phyloP scores from a whole-genome alignment of 176 grass and related monocot genomes.

The Zoysia japonica region DNA sequence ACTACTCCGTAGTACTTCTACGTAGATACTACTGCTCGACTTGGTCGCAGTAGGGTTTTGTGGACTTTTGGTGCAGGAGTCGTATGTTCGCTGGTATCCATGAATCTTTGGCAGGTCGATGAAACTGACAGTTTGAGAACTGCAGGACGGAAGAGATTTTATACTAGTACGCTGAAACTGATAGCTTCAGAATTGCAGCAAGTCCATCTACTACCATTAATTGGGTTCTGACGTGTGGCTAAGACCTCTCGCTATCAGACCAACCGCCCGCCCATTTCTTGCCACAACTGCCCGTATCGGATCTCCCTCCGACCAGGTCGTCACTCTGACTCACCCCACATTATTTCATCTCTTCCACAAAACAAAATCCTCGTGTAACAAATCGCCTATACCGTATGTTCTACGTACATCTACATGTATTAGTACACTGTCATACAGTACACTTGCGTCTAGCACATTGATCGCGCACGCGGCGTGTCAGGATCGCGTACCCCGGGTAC shows the following conservation, averaged over 20 bases:
- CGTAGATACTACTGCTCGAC: background rate
- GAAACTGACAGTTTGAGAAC: too few species aligned
- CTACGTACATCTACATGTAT: slow-evolving; percentile 7
- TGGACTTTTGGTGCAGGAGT: background rate
- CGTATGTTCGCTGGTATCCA: too few species aligned
- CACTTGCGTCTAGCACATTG: slow-evolving; percentile 11
- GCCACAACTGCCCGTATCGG: background rate
- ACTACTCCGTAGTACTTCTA: background rate
- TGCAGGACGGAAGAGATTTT: too few species aligned
- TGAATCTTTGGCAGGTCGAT: too few species aligned
- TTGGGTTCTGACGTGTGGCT: slow-evolving; percentile 15
- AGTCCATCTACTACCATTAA: background rate
- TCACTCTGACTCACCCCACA: background rate
- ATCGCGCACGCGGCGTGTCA: background rate
- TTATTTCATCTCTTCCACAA: background rate
- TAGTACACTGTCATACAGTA: background rate
- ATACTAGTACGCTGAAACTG: too few species aligned
- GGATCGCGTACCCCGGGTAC: too few species aligned
- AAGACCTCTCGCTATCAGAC: background rate
- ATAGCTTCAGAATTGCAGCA: too few species aligned
- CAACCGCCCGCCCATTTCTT: slow-evolving; percentile 21
- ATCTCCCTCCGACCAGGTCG: background rate
- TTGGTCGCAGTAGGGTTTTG: background rate
- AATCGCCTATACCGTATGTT: background rate
- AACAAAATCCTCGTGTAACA: background rate